These are phyloP conservation scores for Gossypium aridum DNA, from an alignment of 441 rosid genomes.

Conservation along the genomic window DNA sequence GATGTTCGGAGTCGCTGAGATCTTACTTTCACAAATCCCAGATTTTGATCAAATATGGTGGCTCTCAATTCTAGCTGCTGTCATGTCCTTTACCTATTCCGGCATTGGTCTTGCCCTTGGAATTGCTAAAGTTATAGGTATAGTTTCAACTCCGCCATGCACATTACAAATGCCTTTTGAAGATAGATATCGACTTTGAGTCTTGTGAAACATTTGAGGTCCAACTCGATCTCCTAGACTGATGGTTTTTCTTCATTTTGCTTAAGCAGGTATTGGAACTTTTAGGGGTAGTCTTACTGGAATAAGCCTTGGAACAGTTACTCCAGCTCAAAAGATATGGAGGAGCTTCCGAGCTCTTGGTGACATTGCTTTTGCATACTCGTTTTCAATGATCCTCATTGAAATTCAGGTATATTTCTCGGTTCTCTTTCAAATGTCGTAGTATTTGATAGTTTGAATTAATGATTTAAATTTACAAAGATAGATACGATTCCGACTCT, in stretches of 20 bases:
- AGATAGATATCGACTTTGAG: too few relatives aligned
- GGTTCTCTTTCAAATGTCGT: not conserved
- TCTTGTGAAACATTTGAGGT: too few relatives aligned
- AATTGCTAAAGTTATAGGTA: conserved; percentile 55
- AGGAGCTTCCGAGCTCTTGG: conserved; percentile 41
- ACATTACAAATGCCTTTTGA: not conserved
- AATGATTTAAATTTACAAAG: too few relatives aligned
- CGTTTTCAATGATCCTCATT: conserved; percentile 32
- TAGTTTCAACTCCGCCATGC: not conserved
- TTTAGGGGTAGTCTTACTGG: conserved; percentile 39
- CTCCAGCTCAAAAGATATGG: conserved; percentile 39
- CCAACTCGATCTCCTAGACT: not conserved
- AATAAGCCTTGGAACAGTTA: conserved; percentile 29
- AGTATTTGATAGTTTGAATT: too few relatives aligned
- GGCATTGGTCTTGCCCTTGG: conserved; percentile 52
- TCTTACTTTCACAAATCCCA: conserved; percentile 55
- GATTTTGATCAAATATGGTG: conserved; percentile 64
- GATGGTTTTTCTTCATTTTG: not conserved
- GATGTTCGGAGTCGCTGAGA: conserved; percentile 43
- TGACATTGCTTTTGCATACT: conserved; percentile 38
- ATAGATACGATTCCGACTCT: too few relatives aligned
- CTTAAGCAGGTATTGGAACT: conserved; percentile 23
- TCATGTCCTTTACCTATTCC: conserved; percentile 71
- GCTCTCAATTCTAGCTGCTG: conserved; percentile 64
- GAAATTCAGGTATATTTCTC: conserved; percentile 35